Percentiles rank a stretch among this genome's conserved stretches.
These are phyloP conservation scores for Toxicodendron radicans DNA, from an alignment of 345 rosid genomes.

Conservation along the genomic window DNA sequence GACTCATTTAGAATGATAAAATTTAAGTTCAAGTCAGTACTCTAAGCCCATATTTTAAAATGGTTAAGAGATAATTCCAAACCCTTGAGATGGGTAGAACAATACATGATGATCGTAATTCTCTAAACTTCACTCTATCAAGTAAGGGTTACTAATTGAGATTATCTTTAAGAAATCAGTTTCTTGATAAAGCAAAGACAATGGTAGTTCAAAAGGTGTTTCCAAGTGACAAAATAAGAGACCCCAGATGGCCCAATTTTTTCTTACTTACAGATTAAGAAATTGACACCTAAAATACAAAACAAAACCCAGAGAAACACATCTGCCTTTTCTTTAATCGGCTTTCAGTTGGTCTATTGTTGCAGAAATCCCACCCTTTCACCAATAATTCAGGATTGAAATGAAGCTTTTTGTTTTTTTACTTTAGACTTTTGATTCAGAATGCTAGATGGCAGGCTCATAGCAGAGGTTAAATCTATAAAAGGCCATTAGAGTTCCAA, in stretches of 20 bases:
- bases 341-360: slow-evolving; percentile 12
- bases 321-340: background rate
- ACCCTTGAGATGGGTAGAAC: no score
- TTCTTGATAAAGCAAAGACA: background rate
- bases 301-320: background rate
- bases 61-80: no score
- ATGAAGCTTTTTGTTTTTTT: background rate
- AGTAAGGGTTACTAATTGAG: no score
- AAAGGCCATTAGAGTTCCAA: background rate
- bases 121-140: no score
- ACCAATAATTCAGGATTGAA: background rate
- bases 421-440: background rate
- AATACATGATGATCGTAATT: no score
- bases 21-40: no score
- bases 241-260: background rate
- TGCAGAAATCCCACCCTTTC: slow-evolving; percentile 7
- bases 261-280: slow-evolving; percentile 48
- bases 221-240: background rate
- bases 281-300: slow-evolving; percentile 27
- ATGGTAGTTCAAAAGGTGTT: background rate
- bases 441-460: slow-evolving; percentile 10
- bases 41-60: no score
- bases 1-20: no score
- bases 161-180: no score
- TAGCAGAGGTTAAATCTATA: no score